Percentiles rank a stretch among this genome's conserved stretches.
Conservation (phyloP, 768 basidiomycete species). For the Boletus vinaceobasis region DNA sequence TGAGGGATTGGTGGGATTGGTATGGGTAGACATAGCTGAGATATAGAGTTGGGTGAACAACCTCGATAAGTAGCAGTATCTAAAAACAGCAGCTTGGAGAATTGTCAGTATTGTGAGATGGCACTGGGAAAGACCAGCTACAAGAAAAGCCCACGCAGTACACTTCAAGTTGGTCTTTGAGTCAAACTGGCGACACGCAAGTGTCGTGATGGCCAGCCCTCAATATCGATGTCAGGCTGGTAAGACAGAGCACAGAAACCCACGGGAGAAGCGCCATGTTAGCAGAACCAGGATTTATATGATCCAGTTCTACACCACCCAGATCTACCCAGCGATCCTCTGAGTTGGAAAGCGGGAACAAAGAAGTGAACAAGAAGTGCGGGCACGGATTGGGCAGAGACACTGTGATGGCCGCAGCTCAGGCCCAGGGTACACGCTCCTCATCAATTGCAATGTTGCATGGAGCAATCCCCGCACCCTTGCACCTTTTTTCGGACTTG, state of each 20-base stretch:
- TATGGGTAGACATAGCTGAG: constrained; percentile 7
- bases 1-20: constrained; percentile 6
- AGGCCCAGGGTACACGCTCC: not conserved
- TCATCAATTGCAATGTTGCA: not conserved
- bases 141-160: not conserved
- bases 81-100: not conserved
- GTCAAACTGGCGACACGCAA: not conserved
- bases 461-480: too few species aligned
- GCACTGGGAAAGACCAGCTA: not conserved
- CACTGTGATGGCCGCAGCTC: not conserved
- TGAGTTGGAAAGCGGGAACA: not conserved
- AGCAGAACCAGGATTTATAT: not conserved
- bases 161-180: not conserved
- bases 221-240: not conserved
- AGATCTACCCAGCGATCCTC: not conserved
- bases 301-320: not conserved
- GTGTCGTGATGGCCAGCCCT: not conserved
- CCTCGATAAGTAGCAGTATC: not conserved
- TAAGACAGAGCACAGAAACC: not conserved
- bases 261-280: not conserved
- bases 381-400: not conserved
- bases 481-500: too few species aligned
- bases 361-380: not conserved
- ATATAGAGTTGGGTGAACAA: not conserved
- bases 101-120: not conserved